Evolutionary conservation across 2,329 filamentous ascomycete genomes (phyloP).

Genomic region (Acrocalymma vagum): DNA sequence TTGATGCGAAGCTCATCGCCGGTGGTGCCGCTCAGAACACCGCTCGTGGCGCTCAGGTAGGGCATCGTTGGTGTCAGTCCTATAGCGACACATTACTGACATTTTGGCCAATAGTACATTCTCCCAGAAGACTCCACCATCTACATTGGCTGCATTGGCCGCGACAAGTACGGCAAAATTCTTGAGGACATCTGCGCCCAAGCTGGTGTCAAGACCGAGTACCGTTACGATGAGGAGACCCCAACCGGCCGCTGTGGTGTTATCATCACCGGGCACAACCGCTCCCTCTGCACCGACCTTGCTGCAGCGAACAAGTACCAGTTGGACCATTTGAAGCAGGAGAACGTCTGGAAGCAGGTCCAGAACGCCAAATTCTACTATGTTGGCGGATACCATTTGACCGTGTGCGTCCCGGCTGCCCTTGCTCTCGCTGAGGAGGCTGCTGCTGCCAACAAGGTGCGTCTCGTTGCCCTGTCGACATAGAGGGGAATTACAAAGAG

Average conservation of each 20-base stretch:
- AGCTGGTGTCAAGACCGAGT: slow-evolving; percentile 91
- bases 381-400: slow-evolving; percentile 96
- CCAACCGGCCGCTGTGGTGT: slow-evolving; percentile 95
- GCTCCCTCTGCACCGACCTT: slow-evolving; percentile 93
- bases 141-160: slow-evolving; percentile 92
- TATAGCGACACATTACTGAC: not conserved
- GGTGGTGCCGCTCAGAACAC: slow-evolving; percentile 98
- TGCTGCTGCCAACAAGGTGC: slow-evolving; percentile 83
- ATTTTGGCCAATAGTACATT: slow-evolving; percentile 74
- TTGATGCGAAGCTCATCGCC: slow-evolving; percentile 91
- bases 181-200: slow-evolving; percentile 86
- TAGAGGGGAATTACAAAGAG: not conserved
- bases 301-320: slow-evolving; percentile 98
- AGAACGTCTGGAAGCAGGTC: slow-evolving; percentile 90
- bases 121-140: slow-evolving; percentile 88
- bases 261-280: slow-evolving; percentile 95
- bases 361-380: slow-evolving; percentile 91
- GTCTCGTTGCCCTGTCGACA: slow-evolving; percentile 27
- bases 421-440: slow-evolving; percentile 91
- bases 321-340: slow-evolving; percentile 88
- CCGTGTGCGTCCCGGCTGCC: slow-evolving; percentile 90
- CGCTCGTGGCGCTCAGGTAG: slow-evolving; percentile 84
- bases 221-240: slow-evolving; percentile 84
- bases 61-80: slow-evolving; percentile 4
- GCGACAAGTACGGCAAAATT: slow-evolving; percentile 94